Percentiles rank a stretch among this genome's conserved stretches.
These are phyloP conservation scores for Cladobotryum protrusum DNA, from an alignment of 2,329 filamentous ascomycete species.

Conservation along the genomic window DNA sequence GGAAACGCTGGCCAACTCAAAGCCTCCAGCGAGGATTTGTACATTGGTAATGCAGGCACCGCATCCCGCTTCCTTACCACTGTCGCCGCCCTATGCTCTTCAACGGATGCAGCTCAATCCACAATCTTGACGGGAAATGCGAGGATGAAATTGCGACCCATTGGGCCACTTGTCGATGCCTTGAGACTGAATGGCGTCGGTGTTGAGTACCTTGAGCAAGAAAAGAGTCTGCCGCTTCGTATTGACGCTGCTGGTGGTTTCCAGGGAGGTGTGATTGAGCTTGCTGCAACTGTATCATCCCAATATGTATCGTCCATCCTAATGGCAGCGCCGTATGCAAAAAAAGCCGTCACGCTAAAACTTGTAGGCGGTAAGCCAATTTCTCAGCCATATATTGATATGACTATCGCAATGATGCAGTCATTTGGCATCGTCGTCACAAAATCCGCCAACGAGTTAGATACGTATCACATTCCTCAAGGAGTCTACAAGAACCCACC, in stretches of 20 bases:
- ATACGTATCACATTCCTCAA: conserved; percentile 91
- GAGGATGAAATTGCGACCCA: conserved; percentile 92
- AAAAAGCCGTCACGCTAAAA: conserved; percentile 81
- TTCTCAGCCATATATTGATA: conserved; percentile 94
- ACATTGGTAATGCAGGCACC: conserved; percentile 93
- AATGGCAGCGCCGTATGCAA: conserved; percentile 96
- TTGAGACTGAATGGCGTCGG: conserved; percentile 79
- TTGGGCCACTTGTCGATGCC: conserved; percentile 87
- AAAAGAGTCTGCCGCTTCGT: conserved; percentile 76
- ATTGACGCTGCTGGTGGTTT: conserved; percentile 80
- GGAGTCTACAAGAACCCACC: conserved; percentile 75
- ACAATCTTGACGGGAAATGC: conserved; percentile 89
- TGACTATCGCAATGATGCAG: conserved; percentile 98
- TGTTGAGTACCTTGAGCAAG: conserved; percentile 77
- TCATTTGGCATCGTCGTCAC: conserved; percentile 80
- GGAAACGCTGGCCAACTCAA: conserved; percentile 83
- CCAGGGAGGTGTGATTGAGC: conserved; percentile 78
- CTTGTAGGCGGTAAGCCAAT: conserved; percentile 96
- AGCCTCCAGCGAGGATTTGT: conserved; percentile 71
- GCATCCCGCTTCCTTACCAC: conserved; percentile 93
- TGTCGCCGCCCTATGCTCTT: conserved; percentile 75
- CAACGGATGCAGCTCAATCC: conserved; percentile 51
- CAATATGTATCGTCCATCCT: conserved; percentile 96
- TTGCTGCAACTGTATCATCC: conserved; percentile 94
- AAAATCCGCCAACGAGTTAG: conserved; percentile 68